phyloP scores from a whole-genome alignment of 257 asterid genomes.

The Solanum habrochaites region DNA sequence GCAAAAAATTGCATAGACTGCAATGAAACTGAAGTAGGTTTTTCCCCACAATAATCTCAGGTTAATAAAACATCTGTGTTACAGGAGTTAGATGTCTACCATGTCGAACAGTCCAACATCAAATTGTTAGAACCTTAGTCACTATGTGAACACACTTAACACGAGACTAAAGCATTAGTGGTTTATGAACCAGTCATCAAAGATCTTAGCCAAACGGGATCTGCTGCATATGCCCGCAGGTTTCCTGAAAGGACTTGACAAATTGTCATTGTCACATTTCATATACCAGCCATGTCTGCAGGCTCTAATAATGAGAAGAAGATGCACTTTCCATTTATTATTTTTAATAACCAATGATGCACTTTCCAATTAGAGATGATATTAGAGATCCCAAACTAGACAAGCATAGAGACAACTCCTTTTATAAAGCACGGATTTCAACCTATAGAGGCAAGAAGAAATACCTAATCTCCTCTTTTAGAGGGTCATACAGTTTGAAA shows the following conservation, averaged over 20 bases:
- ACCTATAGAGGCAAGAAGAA: constrained; percentile 2
- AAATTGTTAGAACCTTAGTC: neutral
- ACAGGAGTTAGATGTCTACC: neutral
- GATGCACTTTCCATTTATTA: neutral
- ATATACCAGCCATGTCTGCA: neutral
- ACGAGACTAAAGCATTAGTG: neutral
- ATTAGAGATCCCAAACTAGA: neutral
- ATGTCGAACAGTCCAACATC: neutral
- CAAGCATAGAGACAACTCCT: neutral
- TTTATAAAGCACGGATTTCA: neutral
- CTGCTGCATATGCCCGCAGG: neutral
- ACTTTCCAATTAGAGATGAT: neutral
- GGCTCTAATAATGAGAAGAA: neutral
- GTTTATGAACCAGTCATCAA: neutral
- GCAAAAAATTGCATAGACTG: neutral
- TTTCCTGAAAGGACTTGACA: neutral
- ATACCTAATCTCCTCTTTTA: constrained; percentile 60
- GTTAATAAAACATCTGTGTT: neutral
- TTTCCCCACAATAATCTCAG: neutral
- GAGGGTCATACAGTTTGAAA: constrained; percentile 67
- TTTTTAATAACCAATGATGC: neutral
- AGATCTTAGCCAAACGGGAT: neutral
- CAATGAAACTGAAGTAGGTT: neutral
- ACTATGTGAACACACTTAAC: neutral
- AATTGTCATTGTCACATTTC: neutral